Conservation (phyloP, 495 filamentous ascomycete species). For the Neurospora tetraspora region DNA sequence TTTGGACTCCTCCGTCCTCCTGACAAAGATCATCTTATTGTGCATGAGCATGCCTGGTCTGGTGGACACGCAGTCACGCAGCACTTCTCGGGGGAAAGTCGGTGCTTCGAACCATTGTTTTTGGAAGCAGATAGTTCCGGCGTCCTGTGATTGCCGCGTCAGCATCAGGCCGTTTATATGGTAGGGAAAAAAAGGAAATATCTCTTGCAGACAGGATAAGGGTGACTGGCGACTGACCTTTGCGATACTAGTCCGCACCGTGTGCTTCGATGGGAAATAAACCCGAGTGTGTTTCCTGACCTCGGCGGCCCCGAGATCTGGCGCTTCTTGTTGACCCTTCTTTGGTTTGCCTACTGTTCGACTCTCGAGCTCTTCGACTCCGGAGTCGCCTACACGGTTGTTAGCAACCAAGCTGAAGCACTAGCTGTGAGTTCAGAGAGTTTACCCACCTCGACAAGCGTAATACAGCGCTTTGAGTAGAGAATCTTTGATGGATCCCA, state of each 20-base stretch:
- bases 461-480: slow-evolving; percentile 64
- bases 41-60: slow-evolving; percentile 71
- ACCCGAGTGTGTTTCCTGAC: slow-evolving; percentile 52
- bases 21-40: slow-evolving; percentile 71
- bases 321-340: slow-evolving; percentile 26
- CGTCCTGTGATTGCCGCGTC: slow-evolving; percentile 26
- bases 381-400: slow-evolving; percentile 44
- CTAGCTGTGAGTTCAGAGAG: background rate
- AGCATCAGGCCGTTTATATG: no score
- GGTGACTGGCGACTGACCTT: slow-evolving; percentile 48
- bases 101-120: slow-evolving; percentile 52
- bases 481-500: slow-evolving; percentile 61
- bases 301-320: slow-evolving; percentile 16
- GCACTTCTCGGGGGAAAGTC: slow-evolving; percentile 56
- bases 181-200: background rate
- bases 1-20: slow-evolving; percentile 22
- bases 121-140: slow-evolving; percentile 75
- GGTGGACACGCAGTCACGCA: slow-evolving; percentile 65
- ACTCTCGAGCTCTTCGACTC: slow-evolving; percentile 44
- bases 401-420: background rate
- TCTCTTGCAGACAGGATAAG: slow-evolving; percentile 12
- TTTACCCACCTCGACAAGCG: slow-evolving; percentile 55
- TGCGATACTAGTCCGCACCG: slow-evolving; percentile 37
- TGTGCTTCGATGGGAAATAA: slow-evolving; percentile 74
- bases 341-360: slow-evolving; percentile 21